A percentile compares a stretch with the other conserved stretches of the same genome.
Evolutionary conservation across 352 stramenopile genomes (phyloP).

Genomic region (Phytophthora colocasiae): DNA sequence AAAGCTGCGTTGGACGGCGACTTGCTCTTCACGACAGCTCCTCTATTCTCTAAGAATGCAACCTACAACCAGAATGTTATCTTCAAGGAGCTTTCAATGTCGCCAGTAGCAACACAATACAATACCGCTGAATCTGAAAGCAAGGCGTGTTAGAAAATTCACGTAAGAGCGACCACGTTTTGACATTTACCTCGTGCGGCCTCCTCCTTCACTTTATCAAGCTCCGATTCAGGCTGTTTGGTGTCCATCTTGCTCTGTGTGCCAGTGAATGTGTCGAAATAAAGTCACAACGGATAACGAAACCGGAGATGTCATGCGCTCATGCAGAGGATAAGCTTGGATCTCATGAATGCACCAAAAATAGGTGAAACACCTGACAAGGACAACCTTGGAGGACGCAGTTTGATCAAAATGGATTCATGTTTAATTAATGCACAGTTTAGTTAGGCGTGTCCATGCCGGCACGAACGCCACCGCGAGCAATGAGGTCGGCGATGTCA

Average conservation of each 20-base stretch:
- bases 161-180: not conserved
- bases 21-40: slow-evolving; percentile 42
- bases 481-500: slow-evolving; percentile 79
- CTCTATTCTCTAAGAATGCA: slow-evolving; percentile 39
- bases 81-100: not conserved
- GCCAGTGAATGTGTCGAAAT: slow-evolving; percentile 25
- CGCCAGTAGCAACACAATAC: not conserved
- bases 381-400: slow-evolving; percentile 10
- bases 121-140: slow-evolving; percentile 29
- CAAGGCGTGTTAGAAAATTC: not conserved
- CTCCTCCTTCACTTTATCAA: slow-evolving; percentile 25
- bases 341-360: slow-evolving; percentile 11
- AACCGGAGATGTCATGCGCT: slow-evolving; percentile 6
- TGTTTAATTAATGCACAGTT: slow-evolving; percentile 21
- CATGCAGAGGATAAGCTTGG: slow-evolving; percentile 13
- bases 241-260: slow-evolving; percentile 19
- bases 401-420: slow-evolving; percentile 12
- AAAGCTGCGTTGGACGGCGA: slow-evolving; percentile 49
- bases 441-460: slow-evolving; percentile 44
- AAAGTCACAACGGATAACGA: slow-evolving; percentile 29
- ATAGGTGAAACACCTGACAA: not conserved
- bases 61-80: slow-evolving; percentile 21
- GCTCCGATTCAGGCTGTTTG: slow-evolving; percentile 11
- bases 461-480: slow-evolving; percentile 78
- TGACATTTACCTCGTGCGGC: slow-evolving; percentile 16